These are phyloP conservation scores for Fistulifera solaris DNA, from an alignment of 108 stramenopile genomes.

Conservation along the genomic window DNA sequence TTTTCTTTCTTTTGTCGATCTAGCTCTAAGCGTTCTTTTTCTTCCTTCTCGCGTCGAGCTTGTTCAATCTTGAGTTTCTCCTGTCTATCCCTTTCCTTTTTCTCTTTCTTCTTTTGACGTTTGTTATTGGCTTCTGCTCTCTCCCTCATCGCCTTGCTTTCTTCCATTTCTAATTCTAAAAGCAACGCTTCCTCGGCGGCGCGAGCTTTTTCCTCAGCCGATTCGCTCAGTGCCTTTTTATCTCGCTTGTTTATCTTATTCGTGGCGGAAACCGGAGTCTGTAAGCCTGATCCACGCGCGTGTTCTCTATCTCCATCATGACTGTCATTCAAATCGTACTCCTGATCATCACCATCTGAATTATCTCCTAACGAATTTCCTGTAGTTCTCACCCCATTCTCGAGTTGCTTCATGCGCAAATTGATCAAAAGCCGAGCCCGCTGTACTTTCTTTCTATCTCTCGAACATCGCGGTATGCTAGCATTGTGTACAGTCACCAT, in stretches of 20 bases:
- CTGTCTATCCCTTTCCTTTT: conserved; percentile 76
- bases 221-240: conserved; percentile 19
- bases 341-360: conserved; percentile 45
- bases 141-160: conserved; percentile 56
- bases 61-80: conserved; percentile 68
- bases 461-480: conserved; percentile 81
- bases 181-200: conserved; percentile 78
- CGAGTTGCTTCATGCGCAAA: conserved; percentile 70
- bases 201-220: conserved; percentile 71
- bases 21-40: conserved; percentile 34
- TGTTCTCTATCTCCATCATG: conserved; percentile 25
- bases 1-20: conserved; percentile 33
- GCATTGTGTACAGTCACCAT: conserved; percentile 90
- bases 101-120: conserved; percentile 79
- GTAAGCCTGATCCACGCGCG: background rate
- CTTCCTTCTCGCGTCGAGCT: conserved; percentile 44
- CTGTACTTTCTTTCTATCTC: conserved; percentile 90
- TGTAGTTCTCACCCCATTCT: conserved; percentile 43
- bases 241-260: conserved; percentile 65
- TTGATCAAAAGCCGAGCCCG: conserved; percentile 78
- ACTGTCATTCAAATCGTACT: conserved; percentile 19
- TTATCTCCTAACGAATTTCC: conserved; percentile 2
- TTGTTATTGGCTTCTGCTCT: conserved; percentile 67
- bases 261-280: conserved; percentile 6
- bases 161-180: conserved; percentile 66